phyloP scores from a whole-genome alignment of 2,329 filamentous ascomycete species.

The Exophiala spinifera region DNA sequence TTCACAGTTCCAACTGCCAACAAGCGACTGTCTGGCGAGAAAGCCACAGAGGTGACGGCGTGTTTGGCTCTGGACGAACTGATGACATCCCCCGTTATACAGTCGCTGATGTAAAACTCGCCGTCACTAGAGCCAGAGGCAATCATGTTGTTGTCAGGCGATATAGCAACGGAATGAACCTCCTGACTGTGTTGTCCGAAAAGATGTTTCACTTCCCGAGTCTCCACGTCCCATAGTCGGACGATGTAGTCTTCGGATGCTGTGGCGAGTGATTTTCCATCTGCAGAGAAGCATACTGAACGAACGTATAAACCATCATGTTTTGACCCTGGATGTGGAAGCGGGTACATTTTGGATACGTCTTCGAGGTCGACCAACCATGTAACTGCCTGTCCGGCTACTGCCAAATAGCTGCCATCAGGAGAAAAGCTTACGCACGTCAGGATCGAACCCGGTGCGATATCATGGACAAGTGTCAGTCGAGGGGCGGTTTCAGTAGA shows the following conservation, averaged over 20 bases:
- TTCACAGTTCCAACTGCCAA: too few species aligned
- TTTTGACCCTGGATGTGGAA: background rate
- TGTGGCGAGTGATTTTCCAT: background rate
- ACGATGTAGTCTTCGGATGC: background rate
- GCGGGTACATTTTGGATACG: background rate
- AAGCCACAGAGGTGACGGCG: too few species aligned
- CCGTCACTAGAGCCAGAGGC: too few species aligned
- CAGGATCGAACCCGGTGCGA: background rate
- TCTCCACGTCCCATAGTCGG: slow-evolving; percentile 1
- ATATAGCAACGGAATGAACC: too few species aligned
- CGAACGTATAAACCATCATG: background rate
- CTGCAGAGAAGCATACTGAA: background rate
- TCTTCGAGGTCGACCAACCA: slow-evolving; percentile 1
- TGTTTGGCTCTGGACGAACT: too few species aligned
- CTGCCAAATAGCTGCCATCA: slow-evolving; percentile 1
- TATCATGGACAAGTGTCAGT: background rate
- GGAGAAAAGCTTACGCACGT: slow-evolving; percentile 1
- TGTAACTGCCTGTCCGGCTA: background rate
- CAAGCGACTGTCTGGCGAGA: too few species aligned
- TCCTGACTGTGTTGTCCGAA: too few species aligned
- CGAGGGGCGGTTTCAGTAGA: too few species aligned
- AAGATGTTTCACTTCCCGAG: background rate
- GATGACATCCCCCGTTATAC: too few species aligned
- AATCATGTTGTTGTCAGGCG: too few species aligned
- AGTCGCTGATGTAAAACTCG: too few species aligned